Base-by-base conservation (phyloP, 2,329 filamentous ascomycete species). In the Aspergillus brunneoviolaceus region DNA sequence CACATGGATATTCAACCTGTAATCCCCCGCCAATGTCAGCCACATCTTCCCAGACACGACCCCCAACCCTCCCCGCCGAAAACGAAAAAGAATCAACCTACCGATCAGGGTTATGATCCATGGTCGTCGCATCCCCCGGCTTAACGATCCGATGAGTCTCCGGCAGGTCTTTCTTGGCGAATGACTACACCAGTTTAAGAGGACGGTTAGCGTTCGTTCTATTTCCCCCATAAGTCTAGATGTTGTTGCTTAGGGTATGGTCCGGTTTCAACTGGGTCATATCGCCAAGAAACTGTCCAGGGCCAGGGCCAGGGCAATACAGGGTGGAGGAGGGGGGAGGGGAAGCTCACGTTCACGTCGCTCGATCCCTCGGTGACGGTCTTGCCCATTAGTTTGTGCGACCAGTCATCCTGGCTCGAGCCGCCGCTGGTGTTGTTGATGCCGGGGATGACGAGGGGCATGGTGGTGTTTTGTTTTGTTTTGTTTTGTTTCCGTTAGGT, bases 371-470 rank as follows among this genome's bases (percentile, higher is more conserved):
- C 76, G 42, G 72, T 73, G 47, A 81, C 70, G 55, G 74, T 80
- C 72, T 81, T 81, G 55, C 80, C 79, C 51, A 78, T 71, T 33
- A 82, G 71, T 67, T 80, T 81, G 50, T 68, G 72, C 54, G 73
- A 69, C 80, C 80, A 81, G 55, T 78, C 74, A 31, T 71, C 69
- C 67, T 74, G 74, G 56, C 74, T 69, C n/a, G 42, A 21, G 42
- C 69, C 70, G 50, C 74, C 69, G 42, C 68, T 60, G 33, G 64
- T 63, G 49, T 69, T 69, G 67, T 70, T 78, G 65, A 81, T 69
- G 54, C 76, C 74, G 21, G 79, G 79, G 39, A 81, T 73, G 59
- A 81, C 76, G 58, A 82, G 79, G 69, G 80, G 80, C 80, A 82
- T 81, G 47, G 16, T 73, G 60, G 33, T 23, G 23, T 23, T 23